Evolutionary conservation across 257 asterid species (phyloP), one percentile per base, ranked within the genome.

Genomic region (Capsicum pubescens): DNA sequence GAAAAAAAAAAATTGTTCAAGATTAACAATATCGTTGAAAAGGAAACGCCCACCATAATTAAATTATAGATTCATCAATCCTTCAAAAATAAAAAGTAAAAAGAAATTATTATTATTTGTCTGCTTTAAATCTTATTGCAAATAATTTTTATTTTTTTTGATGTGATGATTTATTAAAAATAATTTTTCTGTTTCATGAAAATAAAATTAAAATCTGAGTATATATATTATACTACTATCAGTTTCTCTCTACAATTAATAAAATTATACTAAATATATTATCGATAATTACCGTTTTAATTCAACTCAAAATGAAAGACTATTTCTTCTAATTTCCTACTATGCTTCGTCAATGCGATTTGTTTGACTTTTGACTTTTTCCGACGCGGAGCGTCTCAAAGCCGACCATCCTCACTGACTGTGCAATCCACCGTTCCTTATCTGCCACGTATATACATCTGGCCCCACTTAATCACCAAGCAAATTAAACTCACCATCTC

Each of bases 391-490:
- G 87, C 87, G 72, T 48, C 71, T 85, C 82, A 83, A 82, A 56
- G 89, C 91, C 89, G 91, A 91, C 93, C 92, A 16, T 60, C 84
- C 83, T 17, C 72, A 6, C 42, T 0, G 8, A 68, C 64, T 46
- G 67, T 2, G 17, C 72, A 84, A 52, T 86, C 46, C 79, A 8
- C 94, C 95, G 68, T 66, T 84, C 50, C 83, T 86, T 86, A 88
- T 87, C 89, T 11, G 88, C 94, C 94, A 90, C 92, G 92, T 46
- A 8, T 46, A 8, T 5, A 1, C 3, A 32, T 3, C 0, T 0
- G 63, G 1, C 70, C 79, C 44, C 39, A 19, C 55, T 15, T 15
- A 17, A 64, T 39, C 17, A n/a, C 42, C 4, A 48, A 35, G 19
- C 1, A 9, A 68, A 9, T 15, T 79, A 11, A 68, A 26, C 32